Evolutionary conservation across 2,329 filamentous ascomycete genomes (phyloP).

Genomic region (Mycosphaerella arachidis): DNA sequence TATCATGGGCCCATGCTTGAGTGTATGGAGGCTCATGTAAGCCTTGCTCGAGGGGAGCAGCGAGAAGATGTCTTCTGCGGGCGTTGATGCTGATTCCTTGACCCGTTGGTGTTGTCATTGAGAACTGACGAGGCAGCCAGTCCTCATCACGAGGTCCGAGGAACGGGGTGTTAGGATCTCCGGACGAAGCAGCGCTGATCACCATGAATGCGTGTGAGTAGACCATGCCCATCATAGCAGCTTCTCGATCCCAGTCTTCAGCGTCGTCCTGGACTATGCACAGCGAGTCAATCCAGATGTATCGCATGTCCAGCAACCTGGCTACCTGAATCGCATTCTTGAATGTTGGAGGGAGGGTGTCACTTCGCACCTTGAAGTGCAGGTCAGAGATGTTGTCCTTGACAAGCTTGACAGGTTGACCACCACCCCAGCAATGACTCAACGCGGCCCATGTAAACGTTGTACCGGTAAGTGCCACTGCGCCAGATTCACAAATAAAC

Average conservation of each 20-base stretch:
- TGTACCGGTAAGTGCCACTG: not conserved
- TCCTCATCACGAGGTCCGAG: conserved; percentile 2
- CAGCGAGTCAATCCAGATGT: conserved; percentile 5
- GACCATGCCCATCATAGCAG: not conserved
- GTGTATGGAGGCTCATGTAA: conserved; percentile 9
- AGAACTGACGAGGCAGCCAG: not conserved
- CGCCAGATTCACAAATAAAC: not conserved
- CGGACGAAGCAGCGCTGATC: not conserved
- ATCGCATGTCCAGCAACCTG: not conserved
- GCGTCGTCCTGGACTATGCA: conserved; percentile 5
- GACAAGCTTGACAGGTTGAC: not conserved
- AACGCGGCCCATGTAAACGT: not conserved
- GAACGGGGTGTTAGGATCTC: not conserved
- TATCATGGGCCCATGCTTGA: not conserved
- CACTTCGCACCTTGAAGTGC: not conserved
- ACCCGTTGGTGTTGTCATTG: not conserved
- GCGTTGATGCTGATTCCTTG: not conserved
- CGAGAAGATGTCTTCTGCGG: not conserved
- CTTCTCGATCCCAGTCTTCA: conserved; percentile 14
- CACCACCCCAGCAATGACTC: conserved; percentile 3
- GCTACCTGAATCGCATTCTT: no score
- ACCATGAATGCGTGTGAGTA: not conserved
- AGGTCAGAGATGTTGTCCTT: not conserved
- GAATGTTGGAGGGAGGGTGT: no score
- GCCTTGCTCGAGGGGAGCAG: conserved; percentile 9